Base-by-base conservation (phyloP, 225 moss, liverwort and hornwort species). In the Sphagnum contortum region DNA sequence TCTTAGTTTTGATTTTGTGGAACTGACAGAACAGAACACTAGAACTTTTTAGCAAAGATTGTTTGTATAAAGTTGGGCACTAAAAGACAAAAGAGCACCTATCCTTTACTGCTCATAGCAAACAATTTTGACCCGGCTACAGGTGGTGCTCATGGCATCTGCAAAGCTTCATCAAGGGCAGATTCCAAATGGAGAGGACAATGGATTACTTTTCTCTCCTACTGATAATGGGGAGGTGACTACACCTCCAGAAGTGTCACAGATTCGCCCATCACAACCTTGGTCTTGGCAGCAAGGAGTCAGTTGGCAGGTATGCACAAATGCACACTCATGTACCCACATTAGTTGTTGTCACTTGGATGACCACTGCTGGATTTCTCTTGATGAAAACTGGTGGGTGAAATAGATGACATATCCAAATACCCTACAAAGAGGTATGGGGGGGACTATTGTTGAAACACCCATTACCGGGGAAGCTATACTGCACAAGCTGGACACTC, bases 111-210 rank as follows among this genome's bases (percentile, higher is more conserved):
- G 52, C 47, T 67, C 55, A 46, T 47, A 59, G 7, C 5, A 3
- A 2, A 12, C n/a, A 3, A 47, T 46, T 4, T 45, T 29, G 29
- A 29, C 29, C 29, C 1, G 29, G 29, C 29, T 44, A 64, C 82
- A 86, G 86, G 70, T 80, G 8, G 82, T 87, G 12, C 71, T 87
- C 5, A 80, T 66, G 67, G 80, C 79, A 9, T 67, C 77, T 29
- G 68, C 80, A 14, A 87, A 75, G 59, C 14, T 77, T 44, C 74
- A 73, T 49, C 79, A 75, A 63, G 72, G 71, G 29, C 66, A 69
- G 9, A 60, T 64, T 29, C 48, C 54, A 11, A 68, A 58, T 62
- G 66, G 54, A 57, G 29, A 29, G 29, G 65, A 75, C 51, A 64
- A 65, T 64, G 52, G 13, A 52, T 12, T 56, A 10, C 70, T 47